phyloP scores from a whole-genome alignment of 306 rosid genomes.

The Mimosa pudica region DNA sequence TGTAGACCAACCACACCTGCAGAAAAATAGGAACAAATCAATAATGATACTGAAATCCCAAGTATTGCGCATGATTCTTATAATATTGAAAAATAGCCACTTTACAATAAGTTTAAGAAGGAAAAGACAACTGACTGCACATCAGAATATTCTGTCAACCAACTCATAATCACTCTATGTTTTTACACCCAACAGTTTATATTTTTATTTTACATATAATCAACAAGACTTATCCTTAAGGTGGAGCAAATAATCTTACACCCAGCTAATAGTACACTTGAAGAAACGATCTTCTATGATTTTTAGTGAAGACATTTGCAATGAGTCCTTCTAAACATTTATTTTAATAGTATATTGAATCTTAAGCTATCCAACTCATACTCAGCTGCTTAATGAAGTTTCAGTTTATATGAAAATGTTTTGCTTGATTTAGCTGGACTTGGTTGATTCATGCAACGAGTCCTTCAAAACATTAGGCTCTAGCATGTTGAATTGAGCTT shows the following conservation, averaged over 20 bases:
- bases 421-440: not conserved
- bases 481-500: not conserved
- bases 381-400: not conserved
- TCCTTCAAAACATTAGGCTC: not conserved
- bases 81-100: not conserved
- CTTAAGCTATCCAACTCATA: not conserved
- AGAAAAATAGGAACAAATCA: slow-evolving; percentile 26
- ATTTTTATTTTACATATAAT: not conserved
- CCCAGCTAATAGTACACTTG: not conserved
- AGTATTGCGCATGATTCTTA: not conserved
- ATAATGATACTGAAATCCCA: slow-evolving; percentile 8
- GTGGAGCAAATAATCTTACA: not conserved
- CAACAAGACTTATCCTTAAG: not conserved
- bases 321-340: not conserved
- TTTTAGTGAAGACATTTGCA: not conserved
- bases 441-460: not conserved
- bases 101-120: not conserved
- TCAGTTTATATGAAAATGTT: not conserved
- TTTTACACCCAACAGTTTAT: not conserved
- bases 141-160: not conserved
- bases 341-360: not conserved
- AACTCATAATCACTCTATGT: slow-evolving; percentile 1
- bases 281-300: not conserved
- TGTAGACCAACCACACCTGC: slow-evolving; percentile 98
- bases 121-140: not conserved